Conservation (phyloP, 2,329 filamentous ascomycete species). For the Aspergillus candidus region DNA sequence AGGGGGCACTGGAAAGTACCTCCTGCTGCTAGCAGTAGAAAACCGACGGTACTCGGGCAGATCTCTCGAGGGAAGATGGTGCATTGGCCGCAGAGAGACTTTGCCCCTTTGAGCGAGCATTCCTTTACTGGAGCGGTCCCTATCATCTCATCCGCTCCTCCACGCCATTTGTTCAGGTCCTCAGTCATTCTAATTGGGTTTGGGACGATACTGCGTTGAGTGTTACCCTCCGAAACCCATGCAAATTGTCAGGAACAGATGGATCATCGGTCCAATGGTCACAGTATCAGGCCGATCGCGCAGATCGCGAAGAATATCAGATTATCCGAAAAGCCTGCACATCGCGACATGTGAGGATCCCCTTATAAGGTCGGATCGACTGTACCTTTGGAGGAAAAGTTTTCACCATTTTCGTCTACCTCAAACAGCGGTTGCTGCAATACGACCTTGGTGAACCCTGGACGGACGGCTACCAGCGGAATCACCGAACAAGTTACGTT, state of each 20-base stretch:
- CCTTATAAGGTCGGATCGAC: conserved; percentile 8
- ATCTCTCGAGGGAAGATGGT: too few relatives aligned
- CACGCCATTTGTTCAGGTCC: too few relatives aligned
- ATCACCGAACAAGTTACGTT: neutral
- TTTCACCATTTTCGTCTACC: conserved; percentile 7
- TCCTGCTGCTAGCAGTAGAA: too few relatives aligned
- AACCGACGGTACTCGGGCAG: too few relatives aligned
- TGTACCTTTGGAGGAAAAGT: conserved; percentile 1
- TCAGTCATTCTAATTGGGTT: too few relatives aligned
- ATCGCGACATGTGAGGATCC: conserved; percentile 4
- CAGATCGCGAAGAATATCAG: conserved; percentile 10
- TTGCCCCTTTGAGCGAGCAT: too few relatives aligned
- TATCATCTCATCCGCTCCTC: too few relatives aligned
- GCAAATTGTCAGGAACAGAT: conserved; percentile 4
- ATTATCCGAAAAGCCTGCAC: conserved; percentile 4
- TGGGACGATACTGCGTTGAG: neutral
- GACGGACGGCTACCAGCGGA: conserved; percentile 11
- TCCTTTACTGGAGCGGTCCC: too few relatives aligned
- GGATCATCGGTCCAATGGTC: neutral
- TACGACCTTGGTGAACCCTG: conserved; percentile 10
- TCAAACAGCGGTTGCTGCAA: conserved; percentile 10
- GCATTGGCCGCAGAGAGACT: too few relatives aligned
- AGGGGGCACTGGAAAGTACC: too few relatives aligned
- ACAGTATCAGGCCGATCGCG: conserved; percentile 8
- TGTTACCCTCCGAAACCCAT: conserved; percentile 1